Evolutionary conservation across 2,329 filamentous ascomycete genomes (phyloP).

Genomic region (Talaromyces albobiverticillius): DNA sequence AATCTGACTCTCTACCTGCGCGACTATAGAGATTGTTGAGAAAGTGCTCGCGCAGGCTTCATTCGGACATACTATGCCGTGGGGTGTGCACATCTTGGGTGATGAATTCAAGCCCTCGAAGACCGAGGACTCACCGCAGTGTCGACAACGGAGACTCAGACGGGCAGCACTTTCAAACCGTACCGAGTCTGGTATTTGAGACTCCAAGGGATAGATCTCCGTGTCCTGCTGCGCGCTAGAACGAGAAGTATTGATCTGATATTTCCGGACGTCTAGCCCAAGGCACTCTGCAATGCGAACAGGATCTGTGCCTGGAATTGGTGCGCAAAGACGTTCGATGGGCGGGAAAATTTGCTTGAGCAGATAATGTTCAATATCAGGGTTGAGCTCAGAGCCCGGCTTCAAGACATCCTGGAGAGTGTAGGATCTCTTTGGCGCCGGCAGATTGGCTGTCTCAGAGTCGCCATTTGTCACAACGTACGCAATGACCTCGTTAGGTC

Average conservation of each 20-base stretch:
- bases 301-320: slow-evolving; percentile 89
- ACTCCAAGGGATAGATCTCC: slow-evolving; percentile 88
- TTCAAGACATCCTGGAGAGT: slow-evolving; percentile 82
- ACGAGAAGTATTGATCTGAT: slow-evolving; percentile 65
- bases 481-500: slow-evolving; percentile 92
- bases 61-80: slow-evolving; percentile 70
- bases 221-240: slow-evolving; percentile 53
- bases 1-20: slow-evolving; percentile 83
- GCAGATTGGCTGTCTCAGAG: slow-evolving; percentile 59
- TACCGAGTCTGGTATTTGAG: slow-evolving; percentile 85
- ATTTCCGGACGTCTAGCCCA: slow-evolving; percentile 85
- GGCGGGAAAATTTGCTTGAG: slow-evolving; percentile 98
- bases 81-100: slow-evolving; percentile 62
- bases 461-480: slow-evolving; percentile 80
- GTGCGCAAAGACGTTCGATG: slow-evolving; percentile 94
- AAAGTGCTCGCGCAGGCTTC: slow-evolving; percentile 63
- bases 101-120: slow-evolving; percentile 73
- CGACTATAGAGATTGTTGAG: slow-evolving; percentile 69
- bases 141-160: slow-evolving; percentile 74
- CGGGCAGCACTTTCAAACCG: slow-evolving; percentile 81
- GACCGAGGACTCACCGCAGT: slow-evolving; percentile 67
- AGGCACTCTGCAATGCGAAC: slow-evolving; percentile 88
- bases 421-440: slow-evolving; percentile 82
- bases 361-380: slow-evolving; percentile 97
- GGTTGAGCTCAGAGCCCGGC: slow-evolving; percentile 68